phyloP scores from a whole-genome alignment of 208 protist genomes.

The Crithidia brevicula region DNA sequence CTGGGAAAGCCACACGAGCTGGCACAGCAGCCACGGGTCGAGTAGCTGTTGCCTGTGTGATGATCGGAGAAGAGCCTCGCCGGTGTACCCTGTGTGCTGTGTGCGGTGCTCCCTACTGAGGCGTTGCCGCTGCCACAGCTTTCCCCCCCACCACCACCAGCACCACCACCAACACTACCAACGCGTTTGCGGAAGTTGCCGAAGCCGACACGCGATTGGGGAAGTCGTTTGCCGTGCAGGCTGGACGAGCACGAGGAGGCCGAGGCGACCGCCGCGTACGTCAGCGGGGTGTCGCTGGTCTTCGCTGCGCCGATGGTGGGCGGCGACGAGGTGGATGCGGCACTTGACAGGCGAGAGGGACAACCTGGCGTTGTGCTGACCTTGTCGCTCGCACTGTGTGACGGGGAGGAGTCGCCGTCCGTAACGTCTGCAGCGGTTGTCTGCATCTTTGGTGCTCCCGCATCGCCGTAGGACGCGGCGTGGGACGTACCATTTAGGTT shows the following conservation, averaged over 20 bases:
- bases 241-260: conserved; percentile 3
- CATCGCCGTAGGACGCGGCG: too few species aligned
- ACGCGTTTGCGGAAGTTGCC: conserved; percentile 23
- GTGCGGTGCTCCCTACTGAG: conserved; percentile 4
- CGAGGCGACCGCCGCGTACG: conserved; percentile 24
- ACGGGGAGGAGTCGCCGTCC: too few species aligned
- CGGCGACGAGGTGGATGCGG: not conserved
- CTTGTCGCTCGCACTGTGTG: too few species aligned
- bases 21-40: not conserved
- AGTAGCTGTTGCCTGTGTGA: not conserved
- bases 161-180: too few species aligned
- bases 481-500: too few species aligned
- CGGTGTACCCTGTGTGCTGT: conserved; percentile 1
- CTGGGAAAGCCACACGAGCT: conserved; percentile 16
- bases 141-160: too few species aligned
- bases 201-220: conserved; percentile 31
- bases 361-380: too few species aligned
- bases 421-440: too few species aligned
- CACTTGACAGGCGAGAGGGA: too few species aligned
- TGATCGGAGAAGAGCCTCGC: not conserved
- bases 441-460: too few species aligned
- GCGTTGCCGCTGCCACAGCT: conserved; percentile 1
- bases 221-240: conserved; percentile 28
- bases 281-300: conserved; percentile 4
- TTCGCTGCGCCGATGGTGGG: not conserved